Conservation (phyloP, 495 filamentous ascomycete genomes). For the Delitschia confertaspora region DNA sequence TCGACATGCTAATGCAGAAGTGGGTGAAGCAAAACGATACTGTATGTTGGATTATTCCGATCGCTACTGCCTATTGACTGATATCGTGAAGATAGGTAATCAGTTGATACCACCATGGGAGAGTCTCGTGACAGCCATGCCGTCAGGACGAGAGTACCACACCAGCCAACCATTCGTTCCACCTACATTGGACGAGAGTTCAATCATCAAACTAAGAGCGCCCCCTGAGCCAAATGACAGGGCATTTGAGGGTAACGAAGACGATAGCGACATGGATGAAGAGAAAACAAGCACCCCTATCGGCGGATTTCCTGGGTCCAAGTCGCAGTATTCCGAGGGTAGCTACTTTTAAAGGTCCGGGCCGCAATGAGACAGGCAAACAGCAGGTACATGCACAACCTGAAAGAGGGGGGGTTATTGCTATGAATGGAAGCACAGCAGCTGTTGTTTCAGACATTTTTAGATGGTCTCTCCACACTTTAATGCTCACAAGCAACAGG, state of each 20-base stretch:
- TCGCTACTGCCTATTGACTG: neutral
- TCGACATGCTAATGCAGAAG: constrained; percentile 78
- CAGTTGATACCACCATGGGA: constrained; percentile 64
- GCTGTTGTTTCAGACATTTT: too few relatives aligned
- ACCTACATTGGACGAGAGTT: constrained; percentile 31
- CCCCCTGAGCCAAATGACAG: constrained; percentile 33
- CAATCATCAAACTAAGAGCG: constrained; percentile 32
- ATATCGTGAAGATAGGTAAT: constrained; percentile 58
- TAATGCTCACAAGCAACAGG: too few relatives aligned
- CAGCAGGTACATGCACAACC: too few relatives aligned
- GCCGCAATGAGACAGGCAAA: too few relatives aligned
- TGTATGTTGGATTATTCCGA: constrained; percentile 42
- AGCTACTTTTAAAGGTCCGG: too few relatives aligned
- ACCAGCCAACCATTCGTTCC: constrained; percentile 31
- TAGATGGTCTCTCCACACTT: too few relatives aligned
- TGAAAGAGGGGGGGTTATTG: too few relatives aligned
- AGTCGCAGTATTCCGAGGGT: constrained; percentile 30
- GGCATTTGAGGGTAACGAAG: constrained; percentile 29
- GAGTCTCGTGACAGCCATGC: constrained; percentile 64
- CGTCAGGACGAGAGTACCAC: constrained; percentile 82
- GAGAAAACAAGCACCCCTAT: constrained; percentile 36
- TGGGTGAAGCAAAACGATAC: constrained; percentile 93
- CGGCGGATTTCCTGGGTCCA: constrained; percentile 39
- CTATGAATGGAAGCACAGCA: too few relatives aligned
- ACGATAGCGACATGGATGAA: constrained; percentile 32